Evolutionary conservation across 2,329 filamentous ascomycete genomes (phyloP).

Genomic region (Ceratocystiopsis minuta): DNA sequence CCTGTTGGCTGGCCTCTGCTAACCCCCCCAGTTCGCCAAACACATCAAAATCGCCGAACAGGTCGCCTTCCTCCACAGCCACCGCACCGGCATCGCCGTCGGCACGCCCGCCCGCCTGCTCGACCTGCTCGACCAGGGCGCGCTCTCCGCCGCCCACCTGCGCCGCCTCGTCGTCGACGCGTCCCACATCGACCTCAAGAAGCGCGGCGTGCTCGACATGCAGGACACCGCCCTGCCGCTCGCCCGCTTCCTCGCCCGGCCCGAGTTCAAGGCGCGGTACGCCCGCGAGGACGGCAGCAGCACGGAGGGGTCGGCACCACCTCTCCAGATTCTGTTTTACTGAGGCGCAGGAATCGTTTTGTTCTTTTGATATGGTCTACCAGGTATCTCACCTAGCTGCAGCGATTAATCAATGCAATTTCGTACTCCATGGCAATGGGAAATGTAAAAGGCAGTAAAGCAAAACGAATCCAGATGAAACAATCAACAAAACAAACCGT

Average conservation of each 20-base stretch:
- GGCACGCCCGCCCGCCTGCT: constrained; percentile 72
- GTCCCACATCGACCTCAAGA: constrained; percentile 88
- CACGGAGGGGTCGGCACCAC: constrained; percentile 29
- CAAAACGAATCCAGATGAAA: too few species aligned
- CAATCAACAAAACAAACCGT: too few species aligned
- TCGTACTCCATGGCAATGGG: too few species aligned
- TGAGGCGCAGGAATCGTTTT: not conserved
- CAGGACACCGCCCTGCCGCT: constrained; percentile 76
- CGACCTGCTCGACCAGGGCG: constrained; percentile 66
- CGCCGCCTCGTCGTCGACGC: constrained; percentile 76
- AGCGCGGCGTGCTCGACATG: constrained; percentile 87
- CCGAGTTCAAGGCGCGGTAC: constrained; percentile 51
- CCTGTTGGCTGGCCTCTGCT: not conserved
- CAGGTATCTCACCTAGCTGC: too few species aligned
- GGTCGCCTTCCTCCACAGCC: constrained; percentile 51
- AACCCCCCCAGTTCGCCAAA: constrained; percentile 54
- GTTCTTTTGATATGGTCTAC: too few species aligned
- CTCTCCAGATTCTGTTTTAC: constrained; percentile 18
- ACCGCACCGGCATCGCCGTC: constrained; percentile 67
- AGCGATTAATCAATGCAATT: too few species aligned
- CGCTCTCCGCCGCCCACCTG: constrained; percentile 51
- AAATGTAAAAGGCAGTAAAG: too few species aligned
- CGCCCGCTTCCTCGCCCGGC: constrained; percentile 51
- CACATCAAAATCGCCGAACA: constrained; percentile 92
- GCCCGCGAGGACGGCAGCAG: constrained; percentile 5